Evolutionary conservation across 257 asterid species (phyloP), one percentile per base, ranked within the genome.

Genomic region (Oldenlandia corymbosa): DNA sequence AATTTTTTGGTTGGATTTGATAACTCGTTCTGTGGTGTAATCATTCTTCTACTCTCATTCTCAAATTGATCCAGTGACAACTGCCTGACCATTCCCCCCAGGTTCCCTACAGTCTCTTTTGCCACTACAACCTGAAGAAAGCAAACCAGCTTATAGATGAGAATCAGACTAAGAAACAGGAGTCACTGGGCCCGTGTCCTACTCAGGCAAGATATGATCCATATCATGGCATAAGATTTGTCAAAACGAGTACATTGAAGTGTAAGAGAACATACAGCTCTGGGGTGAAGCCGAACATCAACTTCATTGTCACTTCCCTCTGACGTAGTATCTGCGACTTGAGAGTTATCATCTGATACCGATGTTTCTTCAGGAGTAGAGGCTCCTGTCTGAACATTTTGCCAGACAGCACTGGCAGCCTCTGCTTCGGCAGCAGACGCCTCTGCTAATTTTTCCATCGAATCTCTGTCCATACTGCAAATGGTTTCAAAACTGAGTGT

Each of bases 361-460:
- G 88, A 81, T 18, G 96, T 80, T 76, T 79, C 97, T 75, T 81
- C 94, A 34, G 84, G 90, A 61, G 62, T 55, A 46, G 84, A 80
- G 59, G 97, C 82, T 68, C 81, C 87, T 71, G 95, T 83, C 76
- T 90, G 97, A 21, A 82, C 97, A 56, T 89, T 82, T 67, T 85
- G 93, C 99, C 99, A 93, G 73, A 90, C 95, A 56, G 95, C 94
- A 80, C 73, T 90, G 64, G 96, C 97, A 65, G 62, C 97, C 86
- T 90, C 91, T 53, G 99, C 99, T 84, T 93, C 99, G 43, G 99
- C 99, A 61, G 99, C 95, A 51, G 97, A 93, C 58, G 97, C 99
- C 77, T 93, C 91, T 12, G 88, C 91, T 62, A 93, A 77, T 79
- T 81, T 89, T 60, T 88, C 97, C 95, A 90, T 77, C 23, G 99